Percentiles rank a stretch among this genome's conserved stretches.
These are phyloP conservation scores for Chlorella sorokiniana DNA, from an alignment of 139 green algal genomes.

Conservation along the genomic window DNA sequence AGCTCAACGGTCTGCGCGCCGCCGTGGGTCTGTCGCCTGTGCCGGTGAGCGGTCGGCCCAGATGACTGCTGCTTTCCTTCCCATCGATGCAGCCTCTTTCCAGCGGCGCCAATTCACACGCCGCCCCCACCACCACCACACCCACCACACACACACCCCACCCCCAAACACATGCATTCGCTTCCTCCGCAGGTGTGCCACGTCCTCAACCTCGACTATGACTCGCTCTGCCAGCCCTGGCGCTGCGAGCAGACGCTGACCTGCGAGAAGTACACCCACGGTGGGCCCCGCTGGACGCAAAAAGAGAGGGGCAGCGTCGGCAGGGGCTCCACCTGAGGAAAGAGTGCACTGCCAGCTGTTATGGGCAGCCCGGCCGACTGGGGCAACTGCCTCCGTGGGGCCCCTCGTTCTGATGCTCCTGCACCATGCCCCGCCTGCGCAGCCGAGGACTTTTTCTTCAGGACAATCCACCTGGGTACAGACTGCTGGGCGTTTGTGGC, in stretches of 20 bases:
- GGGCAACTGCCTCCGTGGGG: neutral
- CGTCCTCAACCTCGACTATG: conserved; percentile 49
- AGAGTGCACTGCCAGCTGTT: neutral
- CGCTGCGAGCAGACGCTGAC: conserved; percentile 48
- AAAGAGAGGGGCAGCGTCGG: neutral
- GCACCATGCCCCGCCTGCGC: neutral
- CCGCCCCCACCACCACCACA: too few relatives aligned
- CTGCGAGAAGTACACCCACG: conserved; percentile 44
- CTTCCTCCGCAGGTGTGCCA: conserved; percentile 1
- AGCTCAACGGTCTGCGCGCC: conserved; percentile 43
- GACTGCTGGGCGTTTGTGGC: conserved; percentile 63
- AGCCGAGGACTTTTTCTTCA: conserved; percentile 65
- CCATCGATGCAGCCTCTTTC: too few relatives aligned
- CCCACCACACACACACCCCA: neutral
- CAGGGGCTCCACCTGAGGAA: too few relatives aligned
- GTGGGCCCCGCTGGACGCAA: neutral
- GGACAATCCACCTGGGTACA: conserved; percentile 54
- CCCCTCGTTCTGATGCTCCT: neutral
- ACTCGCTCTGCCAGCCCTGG: conserved; percentile 42
- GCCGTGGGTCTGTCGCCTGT: conserved; percentile 31
- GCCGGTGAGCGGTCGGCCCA: neutral
- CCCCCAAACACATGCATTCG: neutral
- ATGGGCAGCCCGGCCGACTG: neutral
- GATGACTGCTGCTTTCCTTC: too few relatives aligned
- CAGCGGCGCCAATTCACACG: too few relatives aligned